phyloP scores from a whole-genome alignment of 495 filamentous ascomycete species.

The Mytilinidion resinicola region DNA sequence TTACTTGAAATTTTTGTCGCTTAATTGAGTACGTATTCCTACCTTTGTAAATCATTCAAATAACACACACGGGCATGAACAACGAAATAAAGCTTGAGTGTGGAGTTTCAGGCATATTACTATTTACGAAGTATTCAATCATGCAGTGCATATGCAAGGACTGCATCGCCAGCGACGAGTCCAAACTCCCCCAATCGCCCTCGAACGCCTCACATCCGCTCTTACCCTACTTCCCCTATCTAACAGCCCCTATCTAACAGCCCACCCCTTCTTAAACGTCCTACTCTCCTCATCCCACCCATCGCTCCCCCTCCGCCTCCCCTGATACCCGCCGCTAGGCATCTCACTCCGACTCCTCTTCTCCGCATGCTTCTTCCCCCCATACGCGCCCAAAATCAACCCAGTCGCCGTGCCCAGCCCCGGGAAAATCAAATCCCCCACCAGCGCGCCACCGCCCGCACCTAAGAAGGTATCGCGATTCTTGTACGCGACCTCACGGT shows the following conservation, averaged over 20 bases:
- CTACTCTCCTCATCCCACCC: conserved; percentile 19
- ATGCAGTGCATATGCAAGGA: too few relatives aligned
- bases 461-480: conserved; percentile 32
- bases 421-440: conserved; percentile 36
- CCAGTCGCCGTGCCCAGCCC: conserved; percentile 34
- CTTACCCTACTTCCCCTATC: too few relatives aligned
- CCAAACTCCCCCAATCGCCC: too few relatives aligned
- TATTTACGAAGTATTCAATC: too few relatives aligned
- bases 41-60: too few relatives aligned
- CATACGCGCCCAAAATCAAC: conserved; percentile 31
- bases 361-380: conserved; percentile 31
- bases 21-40: too few relatives aligned
- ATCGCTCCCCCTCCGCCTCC: background rate
- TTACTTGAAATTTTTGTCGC: too few relatives aligned
- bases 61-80: too few relatives aligned
- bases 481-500: conserved; percentile 14
- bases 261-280: conserved; percentile 13
- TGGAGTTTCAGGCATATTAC: too few relatives aligned
- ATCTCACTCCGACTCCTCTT: conserved; percentile 21
- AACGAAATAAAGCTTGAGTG: too few relatives aligned
- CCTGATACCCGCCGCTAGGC: background rate
- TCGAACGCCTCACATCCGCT: too few relatives aligned
- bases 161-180: too few relatives aligned
- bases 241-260: conserved; percentile 8
- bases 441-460: conserved; percentile 31